phyloP scores from a whole-genome alignment of 139 green algal genomes.

The Chlorella sp. region DNA sequence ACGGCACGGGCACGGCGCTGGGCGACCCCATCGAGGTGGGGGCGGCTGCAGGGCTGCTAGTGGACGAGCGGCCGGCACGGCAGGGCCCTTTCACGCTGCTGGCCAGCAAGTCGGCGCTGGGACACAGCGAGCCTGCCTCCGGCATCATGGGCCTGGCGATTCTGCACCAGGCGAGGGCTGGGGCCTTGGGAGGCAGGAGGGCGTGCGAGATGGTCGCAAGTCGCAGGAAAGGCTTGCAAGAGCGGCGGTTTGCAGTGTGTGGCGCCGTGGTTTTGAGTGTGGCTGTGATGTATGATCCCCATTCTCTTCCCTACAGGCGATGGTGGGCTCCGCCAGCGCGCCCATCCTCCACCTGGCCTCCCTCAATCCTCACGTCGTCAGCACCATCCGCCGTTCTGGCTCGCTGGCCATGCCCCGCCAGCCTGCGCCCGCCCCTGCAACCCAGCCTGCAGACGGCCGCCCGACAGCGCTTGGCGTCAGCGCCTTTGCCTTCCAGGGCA shows the following conservation, averaged over 20 bases:
- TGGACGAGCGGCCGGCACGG: background rate
- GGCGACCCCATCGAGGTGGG: constrained; percentile 90
- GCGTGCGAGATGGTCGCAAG: background rate
- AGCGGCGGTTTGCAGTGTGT: background rate
- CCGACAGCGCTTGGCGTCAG: constrained; percentile 54
- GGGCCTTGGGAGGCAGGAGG: background rate
- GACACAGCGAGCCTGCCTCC: constrained; percentile 87
- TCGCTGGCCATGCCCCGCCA: constrained; percentile 43
- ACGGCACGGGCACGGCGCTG: constrained; percentile 72
- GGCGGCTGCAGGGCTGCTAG: constrained; percentile 32
- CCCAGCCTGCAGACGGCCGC: background rate
- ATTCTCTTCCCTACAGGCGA: constrained; percentile 27
- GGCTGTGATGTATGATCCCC: background rate
- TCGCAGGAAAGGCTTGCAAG: background rate
- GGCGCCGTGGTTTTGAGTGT: too few relatives aligned
- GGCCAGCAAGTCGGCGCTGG: constrained; percentile 74
- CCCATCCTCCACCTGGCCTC: constrained; percentile 70
- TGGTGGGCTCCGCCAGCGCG: constrained; percentile 12
- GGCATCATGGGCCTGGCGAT: constrained; percentile 64
- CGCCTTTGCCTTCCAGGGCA: constrained; percentile 84
- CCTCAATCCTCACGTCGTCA: constrained; percentile 67
- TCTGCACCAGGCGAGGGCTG: constrained; percentile 25
- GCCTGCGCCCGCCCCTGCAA: background rate
- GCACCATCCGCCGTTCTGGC: constrained; percentile 11
- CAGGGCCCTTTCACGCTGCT: constrained; percentile 51